These are phyloP conservation scores for Apium graveolens DNA, from an alignment of 129 eudicot species.

Conservation along the genomic window DNA sequence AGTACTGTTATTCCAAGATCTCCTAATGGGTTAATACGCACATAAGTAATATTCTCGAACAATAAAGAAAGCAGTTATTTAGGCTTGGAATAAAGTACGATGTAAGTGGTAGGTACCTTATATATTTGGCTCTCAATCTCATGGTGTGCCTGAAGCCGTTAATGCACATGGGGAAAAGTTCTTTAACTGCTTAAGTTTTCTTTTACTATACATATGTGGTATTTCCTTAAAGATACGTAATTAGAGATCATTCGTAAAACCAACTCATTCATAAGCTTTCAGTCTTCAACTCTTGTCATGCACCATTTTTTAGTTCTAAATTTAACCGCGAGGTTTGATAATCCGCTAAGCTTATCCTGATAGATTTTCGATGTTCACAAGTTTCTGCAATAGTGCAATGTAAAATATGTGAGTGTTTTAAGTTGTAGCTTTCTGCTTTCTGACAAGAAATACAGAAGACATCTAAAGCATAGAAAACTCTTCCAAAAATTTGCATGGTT, in stretches of 20 bases:
- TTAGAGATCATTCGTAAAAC: background rate
- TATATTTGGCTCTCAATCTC: background rate
- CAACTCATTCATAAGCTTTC: background rate
- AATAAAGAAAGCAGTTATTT: background rate
- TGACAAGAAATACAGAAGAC: background rate
- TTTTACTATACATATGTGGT: background rate
- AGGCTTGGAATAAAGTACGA: background rate
- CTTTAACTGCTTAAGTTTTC: background rate
- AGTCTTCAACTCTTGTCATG: background rate
- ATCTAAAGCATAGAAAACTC: background rate
- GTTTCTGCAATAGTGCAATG: too few relatives aligned
- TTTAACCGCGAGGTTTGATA: background rate
- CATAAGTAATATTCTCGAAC: background rate
- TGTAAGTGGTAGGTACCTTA: background rate
- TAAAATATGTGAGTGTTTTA: background rate
- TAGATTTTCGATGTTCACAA: background rate
- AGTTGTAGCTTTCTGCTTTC: background rate
- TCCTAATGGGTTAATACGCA: background rate
- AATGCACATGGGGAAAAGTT: background rate
- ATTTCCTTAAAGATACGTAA: background rate
- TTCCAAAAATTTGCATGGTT: slow-evolving; percentile 10
- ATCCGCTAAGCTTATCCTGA: background rate
- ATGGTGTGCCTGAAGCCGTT: background rate
- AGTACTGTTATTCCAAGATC: background rate
- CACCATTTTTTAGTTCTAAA: background rate